Conservation (phyloP, 331 rosid genomes). For the Malus hybrid region DNA sequence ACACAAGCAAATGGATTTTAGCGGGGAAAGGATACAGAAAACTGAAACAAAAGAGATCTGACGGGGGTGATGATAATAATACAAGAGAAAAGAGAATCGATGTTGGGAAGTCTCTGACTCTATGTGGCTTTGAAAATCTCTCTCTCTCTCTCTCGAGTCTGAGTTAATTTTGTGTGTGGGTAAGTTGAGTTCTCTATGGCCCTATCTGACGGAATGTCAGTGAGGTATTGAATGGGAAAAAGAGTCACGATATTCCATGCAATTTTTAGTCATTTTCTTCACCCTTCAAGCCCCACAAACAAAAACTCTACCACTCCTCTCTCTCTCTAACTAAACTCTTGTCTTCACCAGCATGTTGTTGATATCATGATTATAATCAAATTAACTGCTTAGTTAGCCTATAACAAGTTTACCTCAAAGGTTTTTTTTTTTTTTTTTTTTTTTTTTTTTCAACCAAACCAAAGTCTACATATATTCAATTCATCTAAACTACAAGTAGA, state of each 20-base stretch:
- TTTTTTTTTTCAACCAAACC: background rate
- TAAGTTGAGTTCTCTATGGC: slow-evolving; percentile 34
- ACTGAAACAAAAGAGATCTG: slow-evolving; percentile 35
- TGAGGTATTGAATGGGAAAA: slow-evolving; percentile 51
- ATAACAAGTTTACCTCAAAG: too few relatives aligned
- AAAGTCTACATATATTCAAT: background rate
- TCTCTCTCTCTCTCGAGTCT: slow-evolving; percentile 13
- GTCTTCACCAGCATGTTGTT: too few relatives aligned
- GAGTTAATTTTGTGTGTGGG: slow-evolving; percentile 20
- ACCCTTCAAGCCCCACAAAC: background rate
- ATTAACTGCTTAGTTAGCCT: too few relatives aligned
- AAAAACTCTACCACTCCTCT: too few relatives aligned
- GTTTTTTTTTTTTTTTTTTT: background rate
- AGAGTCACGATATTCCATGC: slow-evolving; percentile 53
- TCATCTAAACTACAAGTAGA: background rate
- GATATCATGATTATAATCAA: too few relatives aligned
- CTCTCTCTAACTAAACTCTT: too few relatives aligned
- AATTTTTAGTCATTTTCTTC: slow-evolving; percentile 30
- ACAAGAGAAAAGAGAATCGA: slow-evolving; percentile 84
- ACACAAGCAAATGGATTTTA: slow-evolving; percentile 45
- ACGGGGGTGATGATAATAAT: slow-evolving; percentile 33
- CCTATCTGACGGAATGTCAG: slow-evolving; percentile 66
- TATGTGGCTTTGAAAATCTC: slow-evolving; percentile 50
- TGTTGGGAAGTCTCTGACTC: slow-evolving; percentile 89
- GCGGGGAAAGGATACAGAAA: slow-evolving; percentile 5